These are phyloP conservation scores for Candida coleopterorum DNA, from an alignment of 805 yeast genomes.

Conservation along the genomic window DNA sequence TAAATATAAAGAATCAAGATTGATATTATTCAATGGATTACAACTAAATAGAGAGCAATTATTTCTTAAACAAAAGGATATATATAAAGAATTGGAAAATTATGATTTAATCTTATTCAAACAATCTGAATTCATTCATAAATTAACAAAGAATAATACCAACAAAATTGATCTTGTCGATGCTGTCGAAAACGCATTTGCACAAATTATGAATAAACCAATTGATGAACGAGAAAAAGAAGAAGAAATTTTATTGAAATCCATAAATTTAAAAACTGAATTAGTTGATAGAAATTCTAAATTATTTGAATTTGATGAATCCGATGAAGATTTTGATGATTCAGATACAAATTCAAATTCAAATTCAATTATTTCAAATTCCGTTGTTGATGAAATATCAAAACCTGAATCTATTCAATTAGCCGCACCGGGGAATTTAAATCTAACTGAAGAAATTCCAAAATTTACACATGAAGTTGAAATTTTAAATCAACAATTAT, in stretches of 20 bases:
- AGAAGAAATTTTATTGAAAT: not conserved
- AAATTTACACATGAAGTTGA: constrained; percentile 55
- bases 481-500: constrained; percentile 54
- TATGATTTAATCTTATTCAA: constrained; percentile 58
- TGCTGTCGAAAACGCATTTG: constrained; percentile 67
- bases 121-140: constrained; percentile 4
- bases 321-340: constrained; percentile 14
- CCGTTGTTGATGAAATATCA: not conserved
- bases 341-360: not conserved
- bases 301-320: constrained; percentile 25
- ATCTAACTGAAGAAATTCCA: constrained; percentile 62
- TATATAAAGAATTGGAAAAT: constrained; percentile 46
- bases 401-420: constrained; percentile 15
- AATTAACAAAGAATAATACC: not conserved
- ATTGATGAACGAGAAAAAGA: not conserved
- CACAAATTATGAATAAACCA: constrained; percentile 45
- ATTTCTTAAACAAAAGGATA: constrained; percentile 52
- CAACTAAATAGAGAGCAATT: constrained; percentile 18
- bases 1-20: constrained; percentile 7
- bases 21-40: not conserved
- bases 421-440: constrained; percentile 67
- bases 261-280: not conserved
- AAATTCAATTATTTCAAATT: not conserved
- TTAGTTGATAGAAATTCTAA: constrained; percentile 19
- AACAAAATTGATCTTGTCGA: constrained; percentile 38